Base-by-base conservation (phyloP, 2,329 filamentous ascomycete species). In the Hypomyces rosellus region DNA sequence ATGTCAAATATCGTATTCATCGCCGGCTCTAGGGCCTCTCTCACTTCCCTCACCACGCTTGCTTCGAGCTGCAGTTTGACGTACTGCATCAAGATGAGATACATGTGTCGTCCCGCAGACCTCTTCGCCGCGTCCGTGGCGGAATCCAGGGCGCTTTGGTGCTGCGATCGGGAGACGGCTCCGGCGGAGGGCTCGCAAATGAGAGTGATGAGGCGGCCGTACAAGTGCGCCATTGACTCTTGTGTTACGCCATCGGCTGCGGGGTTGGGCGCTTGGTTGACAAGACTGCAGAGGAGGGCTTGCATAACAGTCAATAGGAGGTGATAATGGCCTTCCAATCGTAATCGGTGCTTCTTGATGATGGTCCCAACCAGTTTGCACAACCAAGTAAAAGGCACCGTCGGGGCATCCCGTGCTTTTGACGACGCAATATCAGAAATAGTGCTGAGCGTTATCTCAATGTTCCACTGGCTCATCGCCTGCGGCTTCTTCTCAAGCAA, bases 321-420 rank as follows among this genome's bases (percentile, higher is more conserved):
- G 59, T 83, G 81, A 57, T 81, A 80, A 54, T 82, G 81, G 2
- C 80, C 81, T 57, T 83, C 76, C 2, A 85, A 69, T 9, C 82
- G 79, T 40, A 81, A 70, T 4, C 82, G 72, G 62, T 85, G 80
- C 44, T 80, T 77, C 59, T 75, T 76, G 60, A 85, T 76, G 36
- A 85, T 66, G 18, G 72, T 66, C 49, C 81, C 77, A 16, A 81
- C 66, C 8, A 85, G 68, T 48, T 71, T 74, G 66, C 75, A 82
- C 14, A 80, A 65, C 60, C 67, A 67, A 2, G 69, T 60, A 59
- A 73, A 82, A 0, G 71, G 63, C 5, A 68, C 64, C 6, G 68
- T 61, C 1, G 67, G 65, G 14, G 60, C 58, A 38, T 36, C 50
- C 43, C 25, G 61, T 55, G 16, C 63, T 51, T 37, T 53, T 22